A percentile compares a stretch with the other conserved stretches of the same genome.
Evolutionary conservation across 78 protist species (phyloP).

Genomic region (Dictyostelium capitatum): DNA sequence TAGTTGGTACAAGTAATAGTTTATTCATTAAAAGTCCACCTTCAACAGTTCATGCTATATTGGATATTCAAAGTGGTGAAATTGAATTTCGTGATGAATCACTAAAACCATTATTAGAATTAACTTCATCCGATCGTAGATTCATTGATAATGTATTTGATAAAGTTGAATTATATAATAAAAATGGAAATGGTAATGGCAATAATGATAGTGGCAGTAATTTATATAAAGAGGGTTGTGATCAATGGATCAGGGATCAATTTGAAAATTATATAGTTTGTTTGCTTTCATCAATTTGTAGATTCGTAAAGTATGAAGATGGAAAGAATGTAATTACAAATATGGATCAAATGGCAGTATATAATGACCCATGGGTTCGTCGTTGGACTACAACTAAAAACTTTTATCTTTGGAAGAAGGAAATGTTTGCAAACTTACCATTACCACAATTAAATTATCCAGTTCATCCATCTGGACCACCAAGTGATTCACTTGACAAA

Average conservation of each 20-base stretch:
- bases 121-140: conserved; percentile 48
- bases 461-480: conserved; percentile 77
- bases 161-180: conserved; percentile 20
- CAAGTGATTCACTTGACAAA: conserved; percentile 45
- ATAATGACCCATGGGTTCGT: conserved; percentile 41
- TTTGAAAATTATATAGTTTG: conserved; percentile 39
- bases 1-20: conserved; percentile 61
- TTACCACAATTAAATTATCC: conserved; percentile 37
- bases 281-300: conserved; percentile 8
- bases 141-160: conserved; percentile 49
- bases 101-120: conserved; percentile 25
- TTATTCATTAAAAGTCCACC: conserved; percentile 58
- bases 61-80: conserved; percentile 70
- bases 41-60: conserved; percentile 40
- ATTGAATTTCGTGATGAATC: conserved; percentile 61
- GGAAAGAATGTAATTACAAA: conserved; percentile 37
- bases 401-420: conserved; percentile 43
- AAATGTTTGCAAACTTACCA: conserved; percentile 27
- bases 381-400: conserved; percentile 42
- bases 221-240: conserved; percentile 26
- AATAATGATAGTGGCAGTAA: not conserved
- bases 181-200: not conserved
- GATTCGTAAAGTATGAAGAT: conserved; percentile 16
- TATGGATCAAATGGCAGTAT: conserved; percentile 15
- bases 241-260: conserved; percentile 64